Percentiles rank a stretch among this genome's conserved stretches.
These are phyloP conservation scores for Mitragyna speciosa DNA, from an alignment of 257 asterid species.

Conservation along the genomic window DNA sequence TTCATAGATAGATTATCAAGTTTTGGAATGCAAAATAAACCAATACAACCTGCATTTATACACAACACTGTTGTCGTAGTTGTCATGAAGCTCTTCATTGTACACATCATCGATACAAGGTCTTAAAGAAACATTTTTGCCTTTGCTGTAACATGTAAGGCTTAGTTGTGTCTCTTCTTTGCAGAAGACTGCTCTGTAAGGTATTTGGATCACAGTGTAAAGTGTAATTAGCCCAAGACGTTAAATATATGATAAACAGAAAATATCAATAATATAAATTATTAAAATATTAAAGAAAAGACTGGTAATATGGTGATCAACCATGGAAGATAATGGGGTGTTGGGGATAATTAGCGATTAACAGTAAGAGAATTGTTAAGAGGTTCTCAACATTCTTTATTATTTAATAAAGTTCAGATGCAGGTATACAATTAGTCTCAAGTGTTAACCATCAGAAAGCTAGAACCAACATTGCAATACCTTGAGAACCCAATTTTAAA, in stretches of 20 bases:
- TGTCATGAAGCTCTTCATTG: not conserved
- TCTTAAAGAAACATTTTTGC: not conserved
- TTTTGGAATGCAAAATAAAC: too few relatives aligned
- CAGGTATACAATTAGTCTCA: not conserved
- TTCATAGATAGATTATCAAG: too few relatives aligned
- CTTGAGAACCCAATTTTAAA: not conserved
- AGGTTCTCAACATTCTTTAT: not conserved
- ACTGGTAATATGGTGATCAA: not conserved
- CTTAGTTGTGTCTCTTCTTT: constrained; percentile 26
- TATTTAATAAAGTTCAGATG: not conserved
- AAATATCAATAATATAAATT: not conserved
- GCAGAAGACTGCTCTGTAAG: constrained; percentile 50
- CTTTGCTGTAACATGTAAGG: not conserved
- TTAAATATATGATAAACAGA: not conserved
- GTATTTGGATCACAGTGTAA: constrained; percentile 38
- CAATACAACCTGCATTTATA: too few relatives aligned
- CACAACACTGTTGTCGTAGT: not conserved
- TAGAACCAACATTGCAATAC: too few relatives aligned
- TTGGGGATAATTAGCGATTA: not conserved
- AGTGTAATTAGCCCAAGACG: not conserved
- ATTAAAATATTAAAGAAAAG: too few relatives aligned
- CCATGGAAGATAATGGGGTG: not conserved
- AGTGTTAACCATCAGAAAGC: not conserved
- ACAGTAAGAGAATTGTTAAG: not conserved
- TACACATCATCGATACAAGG: not conserved